These are phyloP conservation scores for Calocera viscosa DNA, from an alignment of 768 basidiomycete genomes.

Conservation along the genomic window DNA sequence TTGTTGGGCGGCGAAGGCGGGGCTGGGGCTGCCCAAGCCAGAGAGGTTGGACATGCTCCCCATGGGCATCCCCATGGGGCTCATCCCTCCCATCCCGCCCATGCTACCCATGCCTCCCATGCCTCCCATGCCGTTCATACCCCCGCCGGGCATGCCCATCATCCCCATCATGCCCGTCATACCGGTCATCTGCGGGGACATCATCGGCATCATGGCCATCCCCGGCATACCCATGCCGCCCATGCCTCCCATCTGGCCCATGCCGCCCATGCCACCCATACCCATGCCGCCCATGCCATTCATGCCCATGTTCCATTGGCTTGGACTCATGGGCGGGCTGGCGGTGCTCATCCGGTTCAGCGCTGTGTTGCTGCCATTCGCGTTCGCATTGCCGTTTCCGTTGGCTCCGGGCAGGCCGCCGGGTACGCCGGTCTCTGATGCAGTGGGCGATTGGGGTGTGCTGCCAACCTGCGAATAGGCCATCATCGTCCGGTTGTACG, in stretches of 20 bases:
- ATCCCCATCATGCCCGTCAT: conserved; percentile 19
- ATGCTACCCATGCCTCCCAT: not conserved
- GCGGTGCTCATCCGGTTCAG: conserved; percentile 15
- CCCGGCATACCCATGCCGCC: conserved; percentile 22
- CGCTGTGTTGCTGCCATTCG: conserved; percentile 12
- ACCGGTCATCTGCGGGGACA: conserved; percentile 16
- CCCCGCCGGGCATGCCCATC: conserved; percentile 15
- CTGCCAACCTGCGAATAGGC: conserved; percentile 23
- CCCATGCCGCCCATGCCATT: conserved; percentile 21
- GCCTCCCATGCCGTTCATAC: not conserved
- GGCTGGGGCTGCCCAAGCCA: not conserved
- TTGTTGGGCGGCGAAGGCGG: not conserved
- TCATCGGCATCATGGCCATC: conserved; percentile 17
- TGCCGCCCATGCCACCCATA: conserved; percentile 17
- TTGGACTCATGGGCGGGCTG: conserved; percentile 13
- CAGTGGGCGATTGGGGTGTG: conserved; percentile 15
- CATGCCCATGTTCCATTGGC: conserved; percentile 10
- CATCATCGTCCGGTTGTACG: conserved; percentile 46
- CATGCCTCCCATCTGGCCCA: conserved; percentile 18
- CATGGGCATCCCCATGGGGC: conserved; percentile 7
- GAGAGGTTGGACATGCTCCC: conserved; percentile 4
- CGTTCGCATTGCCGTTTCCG: not conserved
- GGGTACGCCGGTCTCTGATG: conserved; percentile 16
- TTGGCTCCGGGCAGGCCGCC: not conserved
- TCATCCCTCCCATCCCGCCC: not conserved